A percentile compares a stretch with the other conserved stretches of the same genome.
Conservation (phyloP, 2,329 filamentous ascomycete genomes). For the Monosporascus sp. region DNA sequence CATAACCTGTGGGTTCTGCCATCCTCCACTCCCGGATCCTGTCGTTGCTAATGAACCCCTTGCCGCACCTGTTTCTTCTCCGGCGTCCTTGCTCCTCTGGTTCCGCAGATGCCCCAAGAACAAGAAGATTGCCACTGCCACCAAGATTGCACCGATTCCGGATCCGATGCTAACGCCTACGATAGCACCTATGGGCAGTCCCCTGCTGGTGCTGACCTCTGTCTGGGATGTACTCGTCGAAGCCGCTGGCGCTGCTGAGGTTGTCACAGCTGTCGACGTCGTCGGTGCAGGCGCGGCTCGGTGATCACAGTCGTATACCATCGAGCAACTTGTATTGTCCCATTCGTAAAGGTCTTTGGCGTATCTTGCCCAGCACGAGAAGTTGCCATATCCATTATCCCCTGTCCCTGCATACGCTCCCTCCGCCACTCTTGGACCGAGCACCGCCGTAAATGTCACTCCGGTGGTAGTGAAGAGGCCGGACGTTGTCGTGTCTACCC, state of each 20-base stretch:
- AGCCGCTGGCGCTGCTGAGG: constrained; percentile 3
- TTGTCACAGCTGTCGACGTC: constrained; percentile 2
- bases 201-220: background rate
- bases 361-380: constrained; percentile 26
- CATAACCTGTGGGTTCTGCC: background rate
- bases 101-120: constrained; percentile 6
- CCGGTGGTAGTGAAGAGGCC: constrained; percentile 24
- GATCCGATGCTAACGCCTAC: constrained; percentile 14
- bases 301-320: constrained; percentile 28
- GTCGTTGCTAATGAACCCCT: background rate
- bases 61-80: background rate
- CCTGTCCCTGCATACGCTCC: constrained; percentile 26
- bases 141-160: constrained; percentile 6
- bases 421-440: constrained; percentile 22
- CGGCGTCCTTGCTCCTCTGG: background rate
- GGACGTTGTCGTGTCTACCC: constrained; percentile 23
- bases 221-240: background rate
- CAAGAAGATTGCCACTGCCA: constrained; percentile 6
- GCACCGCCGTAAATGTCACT: constrained; percentile 21
- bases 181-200: constrained; percentile 10
- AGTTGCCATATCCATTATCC: constrained; percentile 25
- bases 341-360: constrained; percentile 20
- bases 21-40: background rate
- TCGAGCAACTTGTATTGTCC: constrained; percentile 19
- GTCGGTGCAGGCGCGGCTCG: constrained; percentile 1